These are phyloP conservation scores for Globisporangium solare DNA, from an alignment of 352 stramenopile species.

Conservation along the genomic window DNA sequence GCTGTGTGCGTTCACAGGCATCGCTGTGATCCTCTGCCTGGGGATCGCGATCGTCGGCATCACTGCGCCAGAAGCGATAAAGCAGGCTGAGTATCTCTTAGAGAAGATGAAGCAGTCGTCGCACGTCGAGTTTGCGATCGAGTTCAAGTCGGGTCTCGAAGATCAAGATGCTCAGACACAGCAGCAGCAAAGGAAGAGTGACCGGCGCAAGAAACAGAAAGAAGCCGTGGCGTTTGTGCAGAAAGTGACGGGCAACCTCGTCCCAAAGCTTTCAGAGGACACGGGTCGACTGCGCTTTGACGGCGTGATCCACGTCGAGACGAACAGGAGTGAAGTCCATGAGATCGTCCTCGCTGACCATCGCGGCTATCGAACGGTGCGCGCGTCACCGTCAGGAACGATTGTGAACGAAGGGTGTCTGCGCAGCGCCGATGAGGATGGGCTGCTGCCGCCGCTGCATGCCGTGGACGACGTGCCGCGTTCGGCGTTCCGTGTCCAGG, in stretches of 20 bases:
- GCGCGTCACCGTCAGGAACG: not conserved
- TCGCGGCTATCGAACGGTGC: constrained; percentile 24
- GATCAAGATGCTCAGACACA: not conserved
- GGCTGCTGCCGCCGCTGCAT: constrained; percentile 30
- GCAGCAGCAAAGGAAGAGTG: not conserved
- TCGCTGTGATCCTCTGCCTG: constrained; percentile 31
- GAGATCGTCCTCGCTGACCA: constrained; percentile 33
- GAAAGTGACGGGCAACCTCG: constrained; percentile 14
- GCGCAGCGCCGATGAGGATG: constrained; percentile 14
- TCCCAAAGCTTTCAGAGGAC: constrained; percentile 29
- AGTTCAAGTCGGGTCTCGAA: constrained; percentile 4
- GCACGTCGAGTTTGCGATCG: constrained; percentile 31
- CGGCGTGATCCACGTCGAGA: constrained; percentile 22
- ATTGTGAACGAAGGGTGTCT: constrained; percentile 19
- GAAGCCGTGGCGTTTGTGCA: not conserved
- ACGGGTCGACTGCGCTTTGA: constrained; percentile 37
- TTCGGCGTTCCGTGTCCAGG: constrained; percentile 23
- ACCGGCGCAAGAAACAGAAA: not conserved
- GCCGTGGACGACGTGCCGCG: constrained; percentile 23
- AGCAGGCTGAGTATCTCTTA: constrained; percentile 23
- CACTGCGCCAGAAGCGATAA: constrained; percentile 12
- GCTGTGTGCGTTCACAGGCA: constrained; percentile 19
- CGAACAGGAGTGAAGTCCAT: constrained; percentile 17
- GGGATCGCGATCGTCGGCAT: constrained; percentile 17
- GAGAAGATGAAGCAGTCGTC: constrained; percentile 18